A percentile compares a stretch with the other conserved stretches of the same genome.
Conservation (phyloP, 805 yeast genomes). For the Zygosaccharomyces bisporus region DNA sequence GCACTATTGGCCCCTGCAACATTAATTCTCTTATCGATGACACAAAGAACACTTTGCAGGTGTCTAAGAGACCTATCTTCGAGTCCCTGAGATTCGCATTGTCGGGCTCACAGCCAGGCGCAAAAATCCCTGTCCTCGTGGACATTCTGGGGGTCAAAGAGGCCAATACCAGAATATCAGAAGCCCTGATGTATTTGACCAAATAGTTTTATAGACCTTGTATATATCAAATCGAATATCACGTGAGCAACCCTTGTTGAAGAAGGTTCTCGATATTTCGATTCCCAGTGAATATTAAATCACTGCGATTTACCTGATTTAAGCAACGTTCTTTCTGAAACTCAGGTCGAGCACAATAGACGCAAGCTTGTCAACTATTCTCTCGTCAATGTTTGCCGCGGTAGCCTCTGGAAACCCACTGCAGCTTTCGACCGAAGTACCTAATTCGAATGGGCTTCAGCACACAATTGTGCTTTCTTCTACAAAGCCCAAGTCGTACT, state of each 20-base stretch:
- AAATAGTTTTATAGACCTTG: background rate
- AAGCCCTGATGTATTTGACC: conserved; percentile 18
- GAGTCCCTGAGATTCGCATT: conserved; percentile 63
- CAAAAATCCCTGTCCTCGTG: conserved; percentile 56
- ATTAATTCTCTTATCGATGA: conserved; percentile 11
- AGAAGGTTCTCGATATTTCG: conserved; percentile 16
- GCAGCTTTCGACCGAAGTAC: conserved; percentile 36
- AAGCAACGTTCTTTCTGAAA: background rate
- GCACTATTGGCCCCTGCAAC: conserved; percentile 6
- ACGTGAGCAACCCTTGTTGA: conserved; percentile 8
- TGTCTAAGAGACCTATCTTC: conserved; percentile 41
- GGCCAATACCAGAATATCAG: conserved; percentile 26
- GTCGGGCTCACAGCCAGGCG: conserved; percentile 67
- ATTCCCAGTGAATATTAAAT: background rate
- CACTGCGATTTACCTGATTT: background rate
- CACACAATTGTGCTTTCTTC: conserved; percentile 37
- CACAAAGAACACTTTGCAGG: conserved; percentile 1
- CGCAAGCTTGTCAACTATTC: background rate
- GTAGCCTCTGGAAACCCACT: conserved; percentile 40
- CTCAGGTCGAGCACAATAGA: background rate
- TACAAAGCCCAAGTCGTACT: conserved; percentile 38
- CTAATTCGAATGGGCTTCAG: conserved; percentile 38
- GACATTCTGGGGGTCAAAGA: conserved; percentile 50
- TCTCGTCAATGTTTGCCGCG: conserved; percentile 35
- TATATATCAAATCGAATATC: conserved; percentile 4